phyloP scores from a whole-genome alignment of 2,329 filamentous ascomycete genomes.

The Diaporthe citrichinensis region DNA sequence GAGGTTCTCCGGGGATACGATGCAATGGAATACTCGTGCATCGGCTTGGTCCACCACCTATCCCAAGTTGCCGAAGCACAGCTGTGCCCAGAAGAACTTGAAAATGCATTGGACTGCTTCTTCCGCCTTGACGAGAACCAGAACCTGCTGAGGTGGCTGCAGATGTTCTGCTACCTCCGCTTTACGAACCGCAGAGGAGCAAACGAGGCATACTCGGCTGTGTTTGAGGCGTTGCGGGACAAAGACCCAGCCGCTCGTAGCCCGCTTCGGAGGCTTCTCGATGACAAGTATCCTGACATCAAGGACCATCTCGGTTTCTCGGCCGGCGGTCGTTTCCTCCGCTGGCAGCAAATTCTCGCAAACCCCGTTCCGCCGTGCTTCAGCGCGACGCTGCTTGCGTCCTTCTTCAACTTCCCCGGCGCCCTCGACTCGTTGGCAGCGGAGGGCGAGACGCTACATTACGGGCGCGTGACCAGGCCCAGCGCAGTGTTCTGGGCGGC shows the following conservation, averaged over 20 bases:
- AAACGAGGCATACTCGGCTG: not conserved
- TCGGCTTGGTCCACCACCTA: constrained; percentile 3
- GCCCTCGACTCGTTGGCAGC: not conserved
- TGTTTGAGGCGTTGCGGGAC: not conserved
- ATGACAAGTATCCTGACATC: not conserved
- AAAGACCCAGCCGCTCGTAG: not conserved
- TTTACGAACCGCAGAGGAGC: not conserved
- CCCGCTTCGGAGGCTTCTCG: not conserved
- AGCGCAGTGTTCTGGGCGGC: not conserved
- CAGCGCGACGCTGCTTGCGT: not conserved
- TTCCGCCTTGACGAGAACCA: not conserved
- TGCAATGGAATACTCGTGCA: constrained; percentile 1
- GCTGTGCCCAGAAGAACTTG: not conserved
- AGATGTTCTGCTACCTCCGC: constrained; percentile 12
- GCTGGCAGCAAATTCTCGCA: constrained; percentile 1
- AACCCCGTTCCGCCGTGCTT: not conserved
- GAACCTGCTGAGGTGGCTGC: constrained; percentile 1
- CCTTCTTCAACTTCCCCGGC: constrained; percentile 2
- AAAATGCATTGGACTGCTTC: not conserved
- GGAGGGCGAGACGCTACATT: not conserved
- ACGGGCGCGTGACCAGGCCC: not conserved
- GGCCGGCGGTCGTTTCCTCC: constrained; percentile 5
- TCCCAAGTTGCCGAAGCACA: not conserved
- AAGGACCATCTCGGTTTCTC: not conserved
- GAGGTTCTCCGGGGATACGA: constrained; percentile 3